These are phyloP conservation scores for Ceratocystis cubensis DNA, from an alignment of 2,329 filamentous ascomycete species.

Conservation along the genomic window DNA sequence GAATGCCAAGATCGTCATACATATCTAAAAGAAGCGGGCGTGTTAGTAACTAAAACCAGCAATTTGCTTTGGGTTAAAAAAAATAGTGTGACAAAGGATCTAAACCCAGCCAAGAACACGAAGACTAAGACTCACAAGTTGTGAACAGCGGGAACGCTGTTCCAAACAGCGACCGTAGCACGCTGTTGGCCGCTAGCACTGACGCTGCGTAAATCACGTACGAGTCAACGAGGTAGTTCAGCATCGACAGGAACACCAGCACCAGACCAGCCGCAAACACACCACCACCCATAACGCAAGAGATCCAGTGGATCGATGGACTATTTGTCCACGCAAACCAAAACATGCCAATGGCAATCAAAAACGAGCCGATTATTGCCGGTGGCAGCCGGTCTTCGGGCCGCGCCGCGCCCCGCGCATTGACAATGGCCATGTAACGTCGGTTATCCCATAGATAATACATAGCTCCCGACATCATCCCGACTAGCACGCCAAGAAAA, in stretches of 20 bases:
- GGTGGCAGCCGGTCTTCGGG: constrained; percentile 52
- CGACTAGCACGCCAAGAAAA: constrained; percentile 52
- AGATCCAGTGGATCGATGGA: constrained; percentile 44
- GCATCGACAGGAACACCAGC: constrained; percentile 51
- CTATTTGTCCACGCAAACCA: constrained; percentile 55
- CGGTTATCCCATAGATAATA: constrained; percentile 43
- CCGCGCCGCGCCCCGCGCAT: constrained; percentile 43
- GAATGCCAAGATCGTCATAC: constrained; percentile 50
- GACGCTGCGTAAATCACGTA: constrained; percentile 68
- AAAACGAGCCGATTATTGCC: constrained; percentile 45
- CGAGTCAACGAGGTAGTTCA: constrained; percentile 57
- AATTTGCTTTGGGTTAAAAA: not conserved
- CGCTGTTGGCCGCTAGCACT: constrained; percentile 58
- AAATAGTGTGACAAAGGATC: too few species aligned
- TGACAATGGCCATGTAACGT: constrained; percentile 36
- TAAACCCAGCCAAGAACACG: too few species aligned
- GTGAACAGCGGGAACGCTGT: constrained; percentile 64
- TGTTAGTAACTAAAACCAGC: constrained; percentile 1
- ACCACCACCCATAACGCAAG: constrained; percentile 34
- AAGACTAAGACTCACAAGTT: constrained; percentile 24
- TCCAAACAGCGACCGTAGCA: constrained; percentile 60
- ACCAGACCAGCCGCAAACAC: constrained; percentile 46
- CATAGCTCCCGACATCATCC: constrained; percentile 45
- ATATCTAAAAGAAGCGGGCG: constrained; percentile 28
- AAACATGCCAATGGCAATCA: constrained; percentile 49